Evolutionary conservation across 2,329 filamentous ascomycete species (phyloP).

Genomic region (Pyrenophora teres): DNA sequence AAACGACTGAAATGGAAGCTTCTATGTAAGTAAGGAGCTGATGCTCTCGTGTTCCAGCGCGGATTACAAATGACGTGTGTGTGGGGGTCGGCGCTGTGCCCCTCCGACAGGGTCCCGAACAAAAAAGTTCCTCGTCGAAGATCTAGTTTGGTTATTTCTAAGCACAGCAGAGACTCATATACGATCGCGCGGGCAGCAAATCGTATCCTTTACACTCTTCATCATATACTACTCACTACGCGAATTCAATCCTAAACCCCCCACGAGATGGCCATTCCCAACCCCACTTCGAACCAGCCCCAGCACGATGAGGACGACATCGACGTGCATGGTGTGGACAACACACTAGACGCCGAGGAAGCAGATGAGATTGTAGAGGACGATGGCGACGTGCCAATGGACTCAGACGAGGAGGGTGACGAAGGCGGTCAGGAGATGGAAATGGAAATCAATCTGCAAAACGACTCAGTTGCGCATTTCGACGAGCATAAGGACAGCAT

Average conservation of each 20-base stretch:
- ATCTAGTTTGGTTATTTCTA: conserved; percentile 39
- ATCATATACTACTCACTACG: background rate
- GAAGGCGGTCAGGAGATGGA: conserved; percentile 57
- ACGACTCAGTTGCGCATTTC: conserved; percentile 93
- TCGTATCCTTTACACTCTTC: background rate
- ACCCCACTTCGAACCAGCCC: conserved; percentile 25
- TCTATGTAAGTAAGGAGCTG: background rate
- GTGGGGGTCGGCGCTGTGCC: conserved; percentile 29
- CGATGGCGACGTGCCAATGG: conserved; percentile 77
- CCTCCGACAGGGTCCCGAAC: conserved; percentile 26
- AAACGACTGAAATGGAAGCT: too few relatives aligned
- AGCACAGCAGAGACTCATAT: conserved; percentile 25
- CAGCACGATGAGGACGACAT: conserved; percentile 39
- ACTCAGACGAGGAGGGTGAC: conserved; percentile 68
- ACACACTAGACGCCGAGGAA: conserved; percentile 77
- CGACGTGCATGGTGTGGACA: conserved; percentile 65
- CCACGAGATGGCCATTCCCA: conserved; percentile 31
- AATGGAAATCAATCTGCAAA: conserved; percentile 78
- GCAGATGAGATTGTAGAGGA: conserved; percentile 73
- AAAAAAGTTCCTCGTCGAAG: conserved; percentile 41
- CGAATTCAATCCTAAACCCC: background rate
- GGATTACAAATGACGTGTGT: conserved; percentile 39
- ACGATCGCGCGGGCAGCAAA: conserved; percentile 7
- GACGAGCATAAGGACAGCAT: conserved; percentile 88
- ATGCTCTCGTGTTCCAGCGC: background rate